Conservation (phyloP, 169 alveolate species). For the Theileria luwenshuni region DNA sequence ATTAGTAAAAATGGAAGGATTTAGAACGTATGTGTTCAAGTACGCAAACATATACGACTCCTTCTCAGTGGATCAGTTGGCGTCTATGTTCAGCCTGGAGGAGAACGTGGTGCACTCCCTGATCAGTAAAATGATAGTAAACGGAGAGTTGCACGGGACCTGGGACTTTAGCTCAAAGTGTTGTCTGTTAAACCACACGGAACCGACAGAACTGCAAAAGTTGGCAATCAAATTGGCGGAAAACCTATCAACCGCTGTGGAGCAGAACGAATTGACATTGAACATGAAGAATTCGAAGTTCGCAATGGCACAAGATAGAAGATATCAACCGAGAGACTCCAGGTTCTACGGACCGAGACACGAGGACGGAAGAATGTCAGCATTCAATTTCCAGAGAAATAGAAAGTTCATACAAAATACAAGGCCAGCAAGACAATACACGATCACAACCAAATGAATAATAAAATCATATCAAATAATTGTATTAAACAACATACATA, state of each 20-base stretch:
- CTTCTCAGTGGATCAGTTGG: conserved; percentile 82
- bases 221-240: conserved; percentile 82
- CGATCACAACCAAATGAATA: conserved; percentile 6
- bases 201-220: conserved; percentile 87
- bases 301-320: conserved; percentile 66
- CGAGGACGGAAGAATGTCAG: conserved; percentile 59
- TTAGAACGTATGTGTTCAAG: conserved; percentile 89
- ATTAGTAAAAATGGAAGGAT: conserved; percentile 91
- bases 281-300: conserved; percentile 87
- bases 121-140: conserved; percentile 88
- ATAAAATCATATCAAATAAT: not conserved
- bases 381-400: conserved; percentile 53
- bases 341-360: conserved; percentile 56
- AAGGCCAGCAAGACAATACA: conserved; percentile 4
- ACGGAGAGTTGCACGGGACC: conserved; percentile 86
- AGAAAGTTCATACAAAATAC: conserved; percentile 32
- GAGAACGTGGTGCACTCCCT: conserved; percentile 82
- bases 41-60: conserved; percentile 83
- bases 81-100: conserved; percentile 82
- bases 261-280: conserved; percentile 83
- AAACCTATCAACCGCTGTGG: conserved; percentile 81
- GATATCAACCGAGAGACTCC: conserved; percentile 66
- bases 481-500: too few relatives aligned
- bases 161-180: conserved; percentile 89
- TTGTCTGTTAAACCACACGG: conserved; percentile 86